These are phyloP conservation scores for Alternaria brassicae DNA, from an alignment of 2,329 filamentous ascomycete genomes.

Conservation along the genomic window DNA sequence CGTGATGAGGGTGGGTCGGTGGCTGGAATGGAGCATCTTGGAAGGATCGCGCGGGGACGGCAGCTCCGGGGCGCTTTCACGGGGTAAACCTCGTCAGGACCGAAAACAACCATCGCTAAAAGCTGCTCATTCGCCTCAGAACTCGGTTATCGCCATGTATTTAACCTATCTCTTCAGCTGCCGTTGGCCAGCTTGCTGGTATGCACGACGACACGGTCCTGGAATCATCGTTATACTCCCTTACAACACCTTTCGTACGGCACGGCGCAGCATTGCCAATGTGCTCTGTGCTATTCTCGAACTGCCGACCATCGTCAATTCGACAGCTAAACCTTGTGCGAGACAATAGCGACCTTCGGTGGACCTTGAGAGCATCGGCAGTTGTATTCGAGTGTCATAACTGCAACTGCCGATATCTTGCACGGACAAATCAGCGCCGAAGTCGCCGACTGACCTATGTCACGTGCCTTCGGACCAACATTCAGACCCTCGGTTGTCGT, in stretches of 20 bases:
- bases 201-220: neutral
- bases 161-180: neutral
- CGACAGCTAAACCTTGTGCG: slow-evolving; percentile 16
- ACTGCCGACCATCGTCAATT: slow-evolving; percentile 23
- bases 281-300: slow-evolving; percentile 17
- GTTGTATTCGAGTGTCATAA: slow-evolving; percentile 22
- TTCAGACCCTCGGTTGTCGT: neutral
- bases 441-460: neutral
- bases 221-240: slow-evolving; percentile 8
- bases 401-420: slow-evolving; percentile 27
- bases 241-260: neutral
- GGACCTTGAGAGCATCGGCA: slow-evolving; percentile 21
- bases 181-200: neutral
- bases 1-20: slow-evolving; percentile 20
- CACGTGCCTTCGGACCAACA: slow-evolving; percentile 8
- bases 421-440: neutral
- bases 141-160: slow-evolving; percentile 6
- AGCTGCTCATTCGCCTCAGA: slow-evolving; percentile 11
- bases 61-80: slow-evolving; percentile 13
- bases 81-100: slow-evolving; percentile 18
- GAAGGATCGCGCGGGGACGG: slow-evolving; percentile 18
- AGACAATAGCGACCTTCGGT: slow-evolving; percentile 16
- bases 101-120: slow-evolving; percentile 1
- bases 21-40: slow-evolving; percentile 15
- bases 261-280: neutral